Evolutionary conservation across 2,329 filamentous ascomycete species (phyloP).

Genomic region (Leptodontidium sp.): DNA sequence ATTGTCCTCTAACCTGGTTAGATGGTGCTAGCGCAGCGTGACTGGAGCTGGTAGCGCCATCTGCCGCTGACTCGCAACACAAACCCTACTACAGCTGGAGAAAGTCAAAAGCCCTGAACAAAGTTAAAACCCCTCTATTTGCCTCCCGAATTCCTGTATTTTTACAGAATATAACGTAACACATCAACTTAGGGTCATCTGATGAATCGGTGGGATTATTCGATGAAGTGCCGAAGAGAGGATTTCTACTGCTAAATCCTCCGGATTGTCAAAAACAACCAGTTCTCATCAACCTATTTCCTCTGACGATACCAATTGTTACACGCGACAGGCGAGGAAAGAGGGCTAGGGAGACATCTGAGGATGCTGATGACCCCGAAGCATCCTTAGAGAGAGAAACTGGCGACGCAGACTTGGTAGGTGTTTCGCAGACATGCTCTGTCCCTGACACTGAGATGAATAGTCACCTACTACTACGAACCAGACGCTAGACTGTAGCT

Average conservation of each 20-base stretch:
- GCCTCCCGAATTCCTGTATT: constrained; percentile 1
- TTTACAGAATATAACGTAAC: neutral
- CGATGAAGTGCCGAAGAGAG: neutral
- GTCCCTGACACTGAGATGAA: neutral
- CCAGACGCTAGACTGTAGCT: neutral
- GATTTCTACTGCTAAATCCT: constrained; percentile 1
- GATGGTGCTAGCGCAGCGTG: constrained; percentile 3
- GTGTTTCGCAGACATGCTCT: neutral
- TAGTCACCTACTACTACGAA: constrained; percentile 5
- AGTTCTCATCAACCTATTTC: neutral
- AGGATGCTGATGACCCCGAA: neutral
- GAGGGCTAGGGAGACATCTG: constrained; percentile 3
- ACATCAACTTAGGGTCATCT: neutral
- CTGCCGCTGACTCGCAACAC: neutral
- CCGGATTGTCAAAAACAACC: neutral
- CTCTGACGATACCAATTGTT: neutral
- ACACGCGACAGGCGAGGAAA: constrained; percentile 1
- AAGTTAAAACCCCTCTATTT: constrained; percentile 2
- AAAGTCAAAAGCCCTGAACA: constrained; percentile 6
- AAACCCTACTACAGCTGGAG: neutral
- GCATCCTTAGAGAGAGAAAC: neutral
- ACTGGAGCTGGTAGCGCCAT: constrained; percentile 4
- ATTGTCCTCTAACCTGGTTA: neutral
- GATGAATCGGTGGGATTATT: neutral
- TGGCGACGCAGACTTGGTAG: neutral